phyloP scores from a whole-genome alignment of 306 rosid genomes.

The Aeschynomene evenia region DNA sequence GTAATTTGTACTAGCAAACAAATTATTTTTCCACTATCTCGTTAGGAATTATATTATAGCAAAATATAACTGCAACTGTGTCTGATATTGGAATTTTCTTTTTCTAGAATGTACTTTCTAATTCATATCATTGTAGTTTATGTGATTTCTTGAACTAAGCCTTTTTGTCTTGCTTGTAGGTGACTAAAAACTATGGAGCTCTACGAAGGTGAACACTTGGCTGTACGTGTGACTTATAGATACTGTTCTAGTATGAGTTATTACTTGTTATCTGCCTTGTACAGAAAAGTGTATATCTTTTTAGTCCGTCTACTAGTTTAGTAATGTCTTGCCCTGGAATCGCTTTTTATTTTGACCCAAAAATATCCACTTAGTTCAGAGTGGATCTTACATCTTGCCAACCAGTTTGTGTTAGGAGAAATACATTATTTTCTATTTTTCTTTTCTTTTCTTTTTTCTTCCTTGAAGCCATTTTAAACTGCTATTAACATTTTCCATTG shows the following conservation, averaged over 20 bases:
- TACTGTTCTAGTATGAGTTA: neutral
- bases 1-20: neutral
- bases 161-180: slow-evolving; percentile 46
- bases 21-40: too few relatives aligned
- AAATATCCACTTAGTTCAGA: too few relatives aligned
- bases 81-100: slow-evolving; percentile 12
- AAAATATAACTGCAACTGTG: slow-evolving; percentile 1
- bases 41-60: too few relatives aligned
- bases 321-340: neutral
- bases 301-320: slow-evolving; percentile 14
- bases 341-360: too few relatives aligned
- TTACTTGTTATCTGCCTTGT: slow-evolving; percentile 29
- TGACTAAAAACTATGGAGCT: slow-evolving; percentile 87
- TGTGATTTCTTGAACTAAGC: slow-evolving; percentile 26
- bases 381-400: too few relatives aligned
- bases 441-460: neutral
- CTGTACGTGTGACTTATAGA: slow-evolving; percentile 1
- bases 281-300: neutral
- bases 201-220: slow-evolving; percentile 57
- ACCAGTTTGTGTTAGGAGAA: too few relatives aligned
- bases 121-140: neutral
- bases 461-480: neutral
- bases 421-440: neutral
- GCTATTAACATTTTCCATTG: too few relatives aligned
- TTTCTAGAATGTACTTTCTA: slow-evolving; percentile 3